phyloP scores from a whole-genome alignment of 192 early-diverging fungal species.

The Phycomyces nitens region DNA sequence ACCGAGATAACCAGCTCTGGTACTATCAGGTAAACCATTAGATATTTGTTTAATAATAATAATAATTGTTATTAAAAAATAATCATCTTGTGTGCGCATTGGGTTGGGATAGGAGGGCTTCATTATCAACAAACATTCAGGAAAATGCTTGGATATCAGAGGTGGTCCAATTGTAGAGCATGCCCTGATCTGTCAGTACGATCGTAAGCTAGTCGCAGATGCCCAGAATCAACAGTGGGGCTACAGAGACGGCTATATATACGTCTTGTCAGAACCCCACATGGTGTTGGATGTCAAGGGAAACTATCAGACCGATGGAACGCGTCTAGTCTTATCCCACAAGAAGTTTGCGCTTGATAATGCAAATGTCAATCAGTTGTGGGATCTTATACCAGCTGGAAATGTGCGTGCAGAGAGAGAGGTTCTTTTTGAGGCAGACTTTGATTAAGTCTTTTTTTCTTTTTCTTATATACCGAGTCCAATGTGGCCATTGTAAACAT shows the following conservation, averaged over 20 bases:
- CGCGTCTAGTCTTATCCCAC: conserved; percentile 22
- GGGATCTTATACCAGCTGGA: conserved; percentile 35
- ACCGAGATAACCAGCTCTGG: conserved; percentile 32
- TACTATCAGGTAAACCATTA: conserved; percentile 22
- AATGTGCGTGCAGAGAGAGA: conserved; percentile 25
- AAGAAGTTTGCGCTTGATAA: conserved; percentile 25
- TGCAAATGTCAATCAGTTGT: conserved; percentile 24
- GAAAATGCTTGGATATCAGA: conserved; percentile 26
- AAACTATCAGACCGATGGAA: conserved; percentile 12
- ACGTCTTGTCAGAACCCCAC: conserved; percentile 20
- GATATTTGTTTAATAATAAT: too few species aligned
- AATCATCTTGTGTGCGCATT: neutral
- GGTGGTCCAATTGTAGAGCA: conserved; percentile 21
- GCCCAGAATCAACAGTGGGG: conserved; percentile 32
- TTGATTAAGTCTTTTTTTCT: conserved; percentile 12
- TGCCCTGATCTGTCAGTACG: conserved; percentile 27
- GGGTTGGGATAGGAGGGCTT: conserved; percentile 20
- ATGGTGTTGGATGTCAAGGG: conserved; percentile 26
- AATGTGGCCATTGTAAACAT: too few species aligned
- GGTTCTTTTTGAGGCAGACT: conserved; percentile 34
- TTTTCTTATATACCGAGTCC: too few species aligned
- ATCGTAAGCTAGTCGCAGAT: conserved; percentile 23
- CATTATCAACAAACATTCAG: conserved; percentile 27
- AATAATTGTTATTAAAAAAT: neutral
- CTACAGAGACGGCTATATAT: conserved; percentile 23